These are phyloP conservation scores for Pyrenophora seminiperda DNA, from an alignment of 2,329 filamentous ascomycete genomes.

Conservation along the genomic window DNA sequence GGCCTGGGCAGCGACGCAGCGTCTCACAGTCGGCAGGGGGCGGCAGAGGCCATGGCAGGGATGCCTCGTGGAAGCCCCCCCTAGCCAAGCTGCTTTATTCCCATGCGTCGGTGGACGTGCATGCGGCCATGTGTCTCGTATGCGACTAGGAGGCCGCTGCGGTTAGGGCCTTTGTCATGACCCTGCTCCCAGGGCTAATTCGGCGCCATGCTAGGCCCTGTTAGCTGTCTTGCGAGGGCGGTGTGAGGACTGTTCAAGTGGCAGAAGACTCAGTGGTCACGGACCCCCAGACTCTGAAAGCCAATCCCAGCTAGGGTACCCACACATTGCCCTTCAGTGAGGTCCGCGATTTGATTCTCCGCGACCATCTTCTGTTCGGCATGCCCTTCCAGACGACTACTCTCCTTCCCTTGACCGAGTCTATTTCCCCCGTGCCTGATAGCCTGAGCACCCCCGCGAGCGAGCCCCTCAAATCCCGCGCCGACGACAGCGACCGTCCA, in stretches of 20 bases:
- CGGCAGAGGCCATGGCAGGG: conserved; percentile 28
- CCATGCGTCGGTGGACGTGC: conserved; percentile 32
- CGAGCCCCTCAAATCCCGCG: conserved; percentile 7
- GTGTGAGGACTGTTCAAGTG: conserved; percentile 30
- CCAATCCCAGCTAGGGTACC: conserved; percentile 45
- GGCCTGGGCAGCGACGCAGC: conserved; percentile 19
- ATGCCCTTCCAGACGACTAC: conserved; percentile 43
- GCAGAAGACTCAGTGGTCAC: conserved; percentile 34
- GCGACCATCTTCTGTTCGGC: conserved; percentile 39
- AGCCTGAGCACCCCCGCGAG: conserved; percentile 13
- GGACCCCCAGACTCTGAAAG: conserved; percentile 25
- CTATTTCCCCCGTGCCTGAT: conserved; percentile 23
- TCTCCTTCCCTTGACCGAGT: conserved; percentile 34
- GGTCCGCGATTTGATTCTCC: conserved; percentile 38
- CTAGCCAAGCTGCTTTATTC: conserved; percentile 37
- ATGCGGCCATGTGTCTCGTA: conserved; percentile 39
- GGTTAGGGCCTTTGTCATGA: conserved; percentile 37
- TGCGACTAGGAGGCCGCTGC: conserved; percentile 27
- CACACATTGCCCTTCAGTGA: conserved; percentile 41
- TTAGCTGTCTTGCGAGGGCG: conserved; percentile 37
- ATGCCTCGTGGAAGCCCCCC: conserved; percentile 43
- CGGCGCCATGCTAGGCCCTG: conserved; percentile 36
- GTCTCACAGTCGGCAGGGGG: conserved; percentile 19
- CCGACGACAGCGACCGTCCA: conserved; percentile 3
- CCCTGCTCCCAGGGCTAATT: conserved; percentile 27